A percentile compares a stretch with the other conserved stretches of the same genome.
These are phyloP conservation scores for Nothomitra cinnamomea DNA, from an alignment of 2,329 filamentous ascomycete genomes.

Conservation along the genomic window DNA sequence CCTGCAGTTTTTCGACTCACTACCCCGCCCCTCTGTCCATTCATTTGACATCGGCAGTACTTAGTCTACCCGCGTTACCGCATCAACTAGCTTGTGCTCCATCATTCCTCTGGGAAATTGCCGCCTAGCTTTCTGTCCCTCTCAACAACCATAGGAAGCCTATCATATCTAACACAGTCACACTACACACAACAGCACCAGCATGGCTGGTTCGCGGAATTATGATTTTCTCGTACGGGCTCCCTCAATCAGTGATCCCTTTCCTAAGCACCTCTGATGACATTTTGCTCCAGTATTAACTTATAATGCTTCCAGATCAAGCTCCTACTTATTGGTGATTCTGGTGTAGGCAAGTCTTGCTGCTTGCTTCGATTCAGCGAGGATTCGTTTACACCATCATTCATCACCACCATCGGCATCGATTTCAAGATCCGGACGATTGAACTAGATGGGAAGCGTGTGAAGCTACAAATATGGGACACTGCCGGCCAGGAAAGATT, in stretches of 20 bases:
- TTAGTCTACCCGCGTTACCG: not conserved
- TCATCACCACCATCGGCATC: slow-evolving; percentile 98
- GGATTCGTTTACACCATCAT: slow-evolving; percentile 92
- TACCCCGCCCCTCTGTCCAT: too few species aligned
- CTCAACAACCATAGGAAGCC: not conserved
- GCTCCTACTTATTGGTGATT: slow-evolving; percentile 89
- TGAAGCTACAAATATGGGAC: slow-evolving; percentile 99
- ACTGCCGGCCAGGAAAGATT: slow-evolving; percentile 97
- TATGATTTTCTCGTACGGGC: slow-evolving; percentile 89
- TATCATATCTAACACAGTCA: not conserved
- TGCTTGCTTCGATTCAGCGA: slow-evolving; percentile 93
- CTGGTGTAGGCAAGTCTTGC: slow-evolving; percentile 92
- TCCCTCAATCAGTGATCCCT: slow-evolving; percentile 8
- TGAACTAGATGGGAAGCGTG: slow-evolving; percentile 94
- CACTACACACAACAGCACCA: slow-evolving; percentile 1
- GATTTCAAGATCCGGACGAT: slow-evolving; percentile 99
- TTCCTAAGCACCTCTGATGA: not conserved
- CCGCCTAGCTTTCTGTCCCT: not conserved
- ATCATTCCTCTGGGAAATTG: not conserved
- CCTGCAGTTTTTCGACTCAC: not conserved
- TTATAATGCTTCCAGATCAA: slow-evolving; percentile 52
- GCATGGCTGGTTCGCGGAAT: slow-evolving; percentile 93
- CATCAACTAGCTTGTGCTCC: not conserved
- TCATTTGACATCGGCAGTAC: too few species aligned
- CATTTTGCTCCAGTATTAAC: not conserved